These are phyloP conservation scores for Oryza meridionalis DNA, from an alignment of 176 grass and related monocot genomes.

Conservation along the genomic window DNA sequence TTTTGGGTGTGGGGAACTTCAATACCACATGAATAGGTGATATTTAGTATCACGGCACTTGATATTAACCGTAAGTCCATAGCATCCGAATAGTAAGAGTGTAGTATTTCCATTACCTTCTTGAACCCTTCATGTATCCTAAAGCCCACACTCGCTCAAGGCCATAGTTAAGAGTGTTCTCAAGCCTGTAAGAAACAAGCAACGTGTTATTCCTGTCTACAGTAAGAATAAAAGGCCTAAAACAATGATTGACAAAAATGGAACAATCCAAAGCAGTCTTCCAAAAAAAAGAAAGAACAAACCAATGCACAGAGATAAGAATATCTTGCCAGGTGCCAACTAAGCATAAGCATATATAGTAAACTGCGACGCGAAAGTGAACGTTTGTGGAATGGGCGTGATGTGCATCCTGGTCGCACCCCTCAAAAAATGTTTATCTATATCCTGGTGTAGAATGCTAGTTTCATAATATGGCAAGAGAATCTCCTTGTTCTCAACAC, in stretches of 20 bases:
- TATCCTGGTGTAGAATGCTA: background rate
- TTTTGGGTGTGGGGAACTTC: background rate
- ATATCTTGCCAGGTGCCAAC: background rate
- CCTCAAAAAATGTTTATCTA: background rate
- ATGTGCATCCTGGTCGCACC: background rate
- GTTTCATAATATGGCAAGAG: slow-evolving; percentile 5
- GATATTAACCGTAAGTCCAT: background rate
- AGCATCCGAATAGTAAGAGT: background rate
- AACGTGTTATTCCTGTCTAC: slow-evolving; percentile 16
- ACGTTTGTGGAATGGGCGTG: background rate
- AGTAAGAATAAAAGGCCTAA: slow-evolving; percentile 15
- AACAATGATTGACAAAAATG: slow-evolving; percentile 9
- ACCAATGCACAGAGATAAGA: background rate
- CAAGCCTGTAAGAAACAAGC: slow-evolving; percentile 64
- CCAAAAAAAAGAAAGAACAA: background rate
- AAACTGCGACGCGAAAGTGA: too few relatives aligned
- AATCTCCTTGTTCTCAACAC: slow-evolving; percentile 2
- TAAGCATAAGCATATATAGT: background rate
- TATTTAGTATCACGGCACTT: slow-evolving; percentile 8
- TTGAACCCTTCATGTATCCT: slow-evolving; percentile 71
- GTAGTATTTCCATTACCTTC: slow-evolving; percentile 42
- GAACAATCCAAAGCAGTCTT: slow-evolving; percentile 1
- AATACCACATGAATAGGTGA: slow-evolving; percentile 17
- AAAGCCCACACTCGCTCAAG: slow-evolving; percentile 83
- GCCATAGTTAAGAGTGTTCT: slow-evolving; percentile 84